A percentile compares a stretch with the other conserved stretches of the same genome.
Evolutionary conservation across 345 rosid genomes (phyloP).

Genomic region (Eucalyptus brandiana): DNA sequence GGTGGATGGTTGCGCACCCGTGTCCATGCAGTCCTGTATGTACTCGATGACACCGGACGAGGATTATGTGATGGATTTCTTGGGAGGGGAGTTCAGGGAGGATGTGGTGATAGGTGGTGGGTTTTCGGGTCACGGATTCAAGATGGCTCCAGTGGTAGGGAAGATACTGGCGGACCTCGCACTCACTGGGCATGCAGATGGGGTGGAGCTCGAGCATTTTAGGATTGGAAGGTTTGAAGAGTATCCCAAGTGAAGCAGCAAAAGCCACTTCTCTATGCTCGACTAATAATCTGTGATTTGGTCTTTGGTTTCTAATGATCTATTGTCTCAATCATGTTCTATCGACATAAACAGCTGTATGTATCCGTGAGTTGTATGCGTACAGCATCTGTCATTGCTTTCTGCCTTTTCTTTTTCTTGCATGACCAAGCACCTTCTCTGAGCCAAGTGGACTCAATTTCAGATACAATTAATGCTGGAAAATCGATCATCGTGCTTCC

Average conservation of each 20-base stretch:
- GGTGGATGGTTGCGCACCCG: slow-evolving; percentile 50
- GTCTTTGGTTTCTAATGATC: background rate
- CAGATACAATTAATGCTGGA: too few species aligned
- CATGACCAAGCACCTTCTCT: background rate
- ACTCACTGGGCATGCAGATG: slow-evolving; percentile 31
- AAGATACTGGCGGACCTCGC: slow-evolving; percentile 63
- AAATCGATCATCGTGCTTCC: background rate
- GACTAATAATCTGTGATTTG: background rate
- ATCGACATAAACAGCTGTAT: background rate
- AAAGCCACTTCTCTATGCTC: background rate
- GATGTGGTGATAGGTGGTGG: slow-evolving; percentile 71
- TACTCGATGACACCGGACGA: slow-evolving; percentile 81
- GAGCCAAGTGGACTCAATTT: background rate
- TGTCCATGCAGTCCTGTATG: slow-evolving; percentile 58
- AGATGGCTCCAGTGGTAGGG: slow-evolving; percentile 76
- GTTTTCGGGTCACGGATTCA: slow-evolving; percentile 91
- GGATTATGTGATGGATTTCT: slow-evolving; percentile 72
- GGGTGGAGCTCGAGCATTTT: slow-evolving; percentile 41
- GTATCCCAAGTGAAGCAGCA: slow-evolving; percentile 12
- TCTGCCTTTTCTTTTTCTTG: background rate
- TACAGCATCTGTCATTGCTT: background rate
- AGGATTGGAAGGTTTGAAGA: slow-evolving; percentile 45
- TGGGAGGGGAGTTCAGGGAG: slow-evolving; percentile 67
- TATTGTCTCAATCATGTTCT: background rate
- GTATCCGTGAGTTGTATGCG: background rate